Conservation (phyloP, 2,329 filamentous ascomycete genomes). For the Fusarium dimerum region DNA sequence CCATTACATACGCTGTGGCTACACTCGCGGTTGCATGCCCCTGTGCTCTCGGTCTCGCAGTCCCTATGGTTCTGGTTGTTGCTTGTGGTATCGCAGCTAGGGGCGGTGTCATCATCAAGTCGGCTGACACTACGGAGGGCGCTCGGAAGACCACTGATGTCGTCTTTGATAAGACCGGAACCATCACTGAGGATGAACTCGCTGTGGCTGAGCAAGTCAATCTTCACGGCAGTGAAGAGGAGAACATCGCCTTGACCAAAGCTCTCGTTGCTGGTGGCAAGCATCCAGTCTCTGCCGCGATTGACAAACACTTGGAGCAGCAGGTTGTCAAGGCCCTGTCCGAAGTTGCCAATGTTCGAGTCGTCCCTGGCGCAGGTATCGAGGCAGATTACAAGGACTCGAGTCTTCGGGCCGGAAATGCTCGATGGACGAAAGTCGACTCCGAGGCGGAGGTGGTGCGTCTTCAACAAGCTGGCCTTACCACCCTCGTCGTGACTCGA, state of each 20-base stretch:
- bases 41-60: constrained; percentile 64
- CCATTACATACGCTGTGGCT: constrained; percentile 40
- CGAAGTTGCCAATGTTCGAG: constrained; percentile 31
- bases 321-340: constrained; percentile 1
- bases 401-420: constrained; percentile 45
- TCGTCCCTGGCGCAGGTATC: constrained; percentile 43
- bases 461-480: constrained; percentile 24
- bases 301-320: constrained; percentile 42
- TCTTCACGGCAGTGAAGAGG: constrained; percentile 18
- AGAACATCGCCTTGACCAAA: constrained; percentile 28
- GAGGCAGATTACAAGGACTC: constrained; percentile 34
- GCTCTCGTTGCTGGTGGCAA: constrained; percentile 40
- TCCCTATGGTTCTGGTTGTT: constrained; percentile 67
- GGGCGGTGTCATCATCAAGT: constrained; percentile 60
- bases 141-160: constrained; percentile 54
- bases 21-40: constrained; percentile 64
- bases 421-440: constrained; percentile 42
- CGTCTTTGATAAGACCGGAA: constrained; percentile 68
- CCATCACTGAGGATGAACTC: constrained; percentile 52
- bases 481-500: constrained; percentile 31
- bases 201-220: constrained; percentile 27
- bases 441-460: constrained; percentile 17
- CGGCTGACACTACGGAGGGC: constrained; percentile 53
- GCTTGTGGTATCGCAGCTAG: constrained; percentile 59
- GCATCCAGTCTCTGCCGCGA: constrained; percentile 52